Conservation (phyloP, 2,329 filamentous ascomycete genomes). For the Neonectria magnoliae region DNA sequence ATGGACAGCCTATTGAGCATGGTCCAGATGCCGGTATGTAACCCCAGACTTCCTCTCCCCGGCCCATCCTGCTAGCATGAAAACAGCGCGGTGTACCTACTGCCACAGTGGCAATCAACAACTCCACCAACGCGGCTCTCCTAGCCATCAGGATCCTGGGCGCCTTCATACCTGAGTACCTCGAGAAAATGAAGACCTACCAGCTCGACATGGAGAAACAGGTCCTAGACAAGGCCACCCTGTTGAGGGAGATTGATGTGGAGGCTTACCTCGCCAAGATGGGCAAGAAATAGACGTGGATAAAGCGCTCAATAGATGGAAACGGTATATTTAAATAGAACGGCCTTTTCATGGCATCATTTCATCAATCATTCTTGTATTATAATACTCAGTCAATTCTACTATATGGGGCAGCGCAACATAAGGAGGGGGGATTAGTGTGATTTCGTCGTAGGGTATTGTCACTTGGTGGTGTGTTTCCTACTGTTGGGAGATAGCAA, state of each 20-base stretch:
- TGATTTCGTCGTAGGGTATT: no score
- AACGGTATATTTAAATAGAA: not conserved
- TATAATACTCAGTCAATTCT: no score
- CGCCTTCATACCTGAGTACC: constrained; percentile 63
- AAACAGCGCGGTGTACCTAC: constrained; percentile 71
- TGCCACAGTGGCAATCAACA: constrained; percentile 82
- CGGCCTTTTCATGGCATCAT: no score
- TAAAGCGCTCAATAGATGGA: not conserved
- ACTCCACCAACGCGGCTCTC: constrained; percentile 79
- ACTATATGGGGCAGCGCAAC: no score
- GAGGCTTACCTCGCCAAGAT: constrained; percentile 15
- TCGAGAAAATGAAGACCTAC: constrained; percentile 57
- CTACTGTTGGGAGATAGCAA: no score
- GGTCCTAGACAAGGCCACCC: constrained; percentile 15
- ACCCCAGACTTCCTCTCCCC: not conserved
- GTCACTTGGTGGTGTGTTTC: no score
- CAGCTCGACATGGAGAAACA: constrained; percentile 15
- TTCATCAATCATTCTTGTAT: no score
- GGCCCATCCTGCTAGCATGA: not conserved
- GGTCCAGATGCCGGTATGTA: constrained; percentile 77
- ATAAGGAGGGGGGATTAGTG: no score
- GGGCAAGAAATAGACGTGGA: constrained; percentile 12
- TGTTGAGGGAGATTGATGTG: constrained; percentile 5
- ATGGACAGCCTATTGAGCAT: constrained; percentile 77
- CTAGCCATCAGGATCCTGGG: constrained; percentile 77